Conservation (phyloP, 208 protist species). For the Trichomonas tenax region DNA sequence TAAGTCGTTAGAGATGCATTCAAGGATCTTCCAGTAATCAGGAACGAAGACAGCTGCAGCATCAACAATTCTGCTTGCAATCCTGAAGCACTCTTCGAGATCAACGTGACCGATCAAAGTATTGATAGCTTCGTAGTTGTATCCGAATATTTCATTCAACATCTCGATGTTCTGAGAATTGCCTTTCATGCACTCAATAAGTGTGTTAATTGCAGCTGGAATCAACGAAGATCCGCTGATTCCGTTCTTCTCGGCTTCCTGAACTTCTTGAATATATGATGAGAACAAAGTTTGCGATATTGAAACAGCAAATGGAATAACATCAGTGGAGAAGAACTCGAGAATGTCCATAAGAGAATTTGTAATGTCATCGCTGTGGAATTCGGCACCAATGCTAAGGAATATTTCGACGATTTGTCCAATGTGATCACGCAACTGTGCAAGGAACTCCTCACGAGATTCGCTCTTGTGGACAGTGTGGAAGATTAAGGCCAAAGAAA, state of each 20-base stretch:
- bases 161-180: not conserved
- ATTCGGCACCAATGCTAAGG: not conserved
- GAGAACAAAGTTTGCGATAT: not conserved
- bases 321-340: not conserved
- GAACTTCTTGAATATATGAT: not conserved
- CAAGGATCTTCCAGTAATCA: not conserved
- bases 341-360: not conserved
- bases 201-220: not conserved
- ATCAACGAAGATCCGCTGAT: not conserved
- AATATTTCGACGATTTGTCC: not conserved
- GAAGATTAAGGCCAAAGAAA: not conserved
- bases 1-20: not conserved
- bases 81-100: not conserved
- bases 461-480: not conserved
- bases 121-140: not conserved
- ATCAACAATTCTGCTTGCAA: not conserved
- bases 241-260: not conserved
- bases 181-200: not conserved
- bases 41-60: not conserved
- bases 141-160: not conserved
- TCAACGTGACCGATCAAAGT: not conserved
- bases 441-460: not conserved
- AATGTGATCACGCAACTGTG: not conserved
- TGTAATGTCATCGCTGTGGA: not conserved
- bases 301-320: not conserved